Evolutionary conservation across 352 stramenopile species (phyloP), one percentile per base, ranked within the genome.

Genomic region (Globisporangium okanoganense): DNA sequence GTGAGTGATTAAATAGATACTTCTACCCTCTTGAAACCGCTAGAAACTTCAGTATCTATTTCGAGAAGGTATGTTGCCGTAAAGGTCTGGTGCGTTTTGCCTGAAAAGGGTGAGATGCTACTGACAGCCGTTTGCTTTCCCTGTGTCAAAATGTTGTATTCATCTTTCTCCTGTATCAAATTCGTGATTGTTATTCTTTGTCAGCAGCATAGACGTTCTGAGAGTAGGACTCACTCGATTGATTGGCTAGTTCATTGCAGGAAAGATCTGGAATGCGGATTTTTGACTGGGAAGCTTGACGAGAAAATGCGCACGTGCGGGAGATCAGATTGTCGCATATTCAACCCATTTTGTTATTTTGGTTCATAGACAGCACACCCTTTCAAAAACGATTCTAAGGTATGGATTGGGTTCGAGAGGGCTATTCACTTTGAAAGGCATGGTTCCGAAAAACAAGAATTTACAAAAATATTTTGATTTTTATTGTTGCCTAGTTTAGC

Each of bases 291-390:
- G 25, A 31, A 20, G 5, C 25, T 53, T 36, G 48, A 25, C 48
- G 48, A 55, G 48, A 50, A 55, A 55, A 52, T 6, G 9, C 25
- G 48, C 48, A 55, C 48, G 48, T 55, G 48, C 48, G 27, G 18
- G 27, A 55, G 36, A 45, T 18, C 27, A 38, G 9, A 24, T 52
- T 52, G 45, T 35, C 27, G 22, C 16, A 25, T 10, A 31, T 20
- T 55, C 48, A 55, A 55, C 48, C 48, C 48, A 55, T 55, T 45
- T 45, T 6, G 13, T 50, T 50, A 33, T 6, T 33, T 33, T 33
- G 29, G 29, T 6, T 33, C 29, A 6, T 6, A 33, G 6, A 7
- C 29, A 33, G 29, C 3, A 33, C 22, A 14, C 27, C 13, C 25
- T 18, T 6, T 38, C 27, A 22, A 38, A 20, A 14, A 24, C 14